Base-by-base conservation (phyloP, 2,329 filamentous ascomycete species). In the Domatiomyces globalis region DNA sequence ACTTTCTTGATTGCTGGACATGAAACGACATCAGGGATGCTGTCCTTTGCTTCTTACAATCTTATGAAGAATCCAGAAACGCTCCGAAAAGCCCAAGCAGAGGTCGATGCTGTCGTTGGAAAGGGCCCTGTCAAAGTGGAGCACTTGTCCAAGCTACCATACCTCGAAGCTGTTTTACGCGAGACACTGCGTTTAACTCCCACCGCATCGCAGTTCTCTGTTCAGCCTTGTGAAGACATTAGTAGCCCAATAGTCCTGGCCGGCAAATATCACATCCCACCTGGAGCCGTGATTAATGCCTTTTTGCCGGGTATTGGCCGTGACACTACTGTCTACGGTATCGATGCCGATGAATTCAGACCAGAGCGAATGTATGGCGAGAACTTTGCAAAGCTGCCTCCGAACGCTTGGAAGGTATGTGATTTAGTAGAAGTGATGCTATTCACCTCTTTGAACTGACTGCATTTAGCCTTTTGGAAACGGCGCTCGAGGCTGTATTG, bases 361-460 rank as follows among this genome's bases (percentile, higher is more conserved):
- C 84, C 85, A 0, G 84, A 87, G 62, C 73, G 84, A 8, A 85
- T 87, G 82, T 66, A 82, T 0, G 80, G 85, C 42, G 82, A 81
- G 12, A 73, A 76, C 19, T 87, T 87, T 60, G 75, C 79, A 54
- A 76, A 77, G 22, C 71, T 85, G 5, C 81, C 79, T 25, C 73
- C 73, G 12, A 78, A 78, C 50, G 73, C 74, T 29, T 84, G 79
- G 80, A 84, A 85, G 50, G 57, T 60, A 49, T 43, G 45, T 46
- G 4, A 27, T n/a, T 22, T n/a, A n/a, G 8, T 15, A n/a, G 17
- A 29, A 33, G 19, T 2, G 8, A n/a, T 44, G 46, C 47, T 15
- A 20, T n/a, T 60, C 60, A 36, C 51, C 66, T 65, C 65, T n/a
- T n/a, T n/a, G 1, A 57, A 56, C 7, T 61, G 63, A 19, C 29